A percentile compares a stretch with the other conserved stretches of the same genome.
These are phyloP conservation scores for Amanita molliuscula DNA, from an alignment of 768 basidiomycete genomes.

Conservation along the genomic window DNA sequence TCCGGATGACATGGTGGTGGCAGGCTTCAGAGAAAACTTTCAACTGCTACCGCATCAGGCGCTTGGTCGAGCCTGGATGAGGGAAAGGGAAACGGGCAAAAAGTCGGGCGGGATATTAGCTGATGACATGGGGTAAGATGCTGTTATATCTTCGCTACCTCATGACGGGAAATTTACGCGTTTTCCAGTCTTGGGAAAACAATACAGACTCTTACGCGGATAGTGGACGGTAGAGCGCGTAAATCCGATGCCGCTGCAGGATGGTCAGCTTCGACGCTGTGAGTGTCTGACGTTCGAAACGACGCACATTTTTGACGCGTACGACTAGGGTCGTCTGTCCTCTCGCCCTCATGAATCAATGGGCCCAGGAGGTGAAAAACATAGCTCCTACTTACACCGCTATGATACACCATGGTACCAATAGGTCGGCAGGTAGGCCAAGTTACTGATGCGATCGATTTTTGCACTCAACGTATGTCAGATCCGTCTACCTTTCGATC, in stretches of 20 bases:
- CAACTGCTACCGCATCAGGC: slow-evolving; percentile 81
- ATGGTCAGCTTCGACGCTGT: slow-evolving; percentile 67
- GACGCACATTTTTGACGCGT: slow-evolving; percentile 2
- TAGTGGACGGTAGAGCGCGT: slow-evolving; percentile 70
- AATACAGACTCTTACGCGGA: slow-evolving; percentile 80
- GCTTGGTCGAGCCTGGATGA: slow-evolving; percentile 82
- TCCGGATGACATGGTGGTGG: slow-evolving; percentile 58
- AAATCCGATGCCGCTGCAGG: slow-evolving; percentile 64
- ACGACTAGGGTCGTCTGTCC: slow-evolving; percentile 72
- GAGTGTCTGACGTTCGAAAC: slow-evolving; percentile 15
- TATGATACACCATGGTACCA: slow-evolving; percentile 74
- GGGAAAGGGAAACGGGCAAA: slow-evolving; percentile 68
- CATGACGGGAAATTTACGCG: slow-evolving; percentile 5
- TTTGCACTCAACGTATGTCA: slow-evolving; percentile 14
- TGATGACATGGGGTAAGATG: slow-evolving; percentile 75
- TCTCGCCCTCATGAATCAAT: slow-evolving; percentile 80
- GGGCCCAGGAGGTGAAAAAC: slow-evolving; percentile 77
- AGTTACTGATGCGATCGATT: neutral
- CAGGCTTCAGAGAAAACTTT: slow-evolving; percentile 66
- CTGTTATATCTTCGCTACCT: neutral
- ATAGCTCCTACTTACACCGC: slow-evolving; percentile 61
- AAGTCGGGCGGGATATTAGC: slow-evolving; percentile 82
- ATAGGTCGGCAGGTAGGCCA: slow-evolving; percentile 53
- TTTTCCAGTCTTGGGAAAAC: slow-evolving; percentile 69
- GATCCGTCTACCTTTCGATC: slow-evolving; percentile 45